A percentile compares a stretch with the other conserved stretches of the same genome.
phyloP scores from a whole-genome alignment of 1,284 basidiomycete species.

The Leccinum ponderosum region DNA sequence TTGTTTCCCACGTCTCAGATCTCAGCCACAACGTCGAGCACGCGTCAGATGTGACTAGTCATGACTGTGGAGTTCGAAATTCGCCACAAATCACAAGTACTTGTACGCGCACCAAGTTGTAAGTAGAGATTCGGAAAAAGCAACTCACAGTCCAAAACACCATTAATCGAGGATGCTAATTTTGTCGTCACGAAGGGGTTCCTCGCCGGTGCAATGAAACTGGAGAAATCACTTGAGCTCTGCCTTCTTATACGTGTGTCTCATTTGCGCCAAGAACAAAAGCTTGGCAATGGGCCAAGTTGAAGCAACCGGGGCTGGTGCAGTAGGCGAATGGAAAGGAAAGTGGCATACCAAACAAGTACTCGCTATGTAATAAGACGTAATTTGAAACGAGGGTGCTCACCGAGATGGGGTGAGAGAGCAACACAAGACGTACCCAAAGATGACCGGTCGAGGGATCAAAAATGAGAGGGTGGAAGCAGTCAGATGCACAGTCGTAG shows the following conservation, averaged over 20 bases:
- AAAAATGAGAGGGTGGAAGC: background rate
- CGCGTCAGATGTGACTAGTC: no score
- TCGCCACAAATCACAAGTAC: no score
- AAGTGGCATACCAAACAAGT: constrained; percentile 52
- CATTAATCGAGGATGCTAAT: constrained; percentile 79
- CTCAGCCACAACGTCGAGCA: no score
- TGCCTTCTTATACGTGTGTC: constrained; percentile 84
- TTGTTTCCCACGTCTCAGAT: no score
- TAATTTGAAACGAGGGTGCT: background rate
- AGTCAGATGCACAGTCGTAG: constrained; percentile 49
- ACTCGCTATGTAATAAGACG: constrained; percentile 44
- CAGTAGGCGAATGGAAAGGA: background rate
- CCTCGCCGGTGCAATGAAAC: constrained; percentile 84
- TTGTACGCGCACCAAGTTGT: no score
- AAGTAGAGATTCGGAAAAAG: no score
- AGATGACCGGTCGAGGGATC: constrained; percentile 55
- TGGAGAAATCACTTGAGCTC: constrained; percentile 93
- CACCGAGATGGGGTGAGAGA: background rate
- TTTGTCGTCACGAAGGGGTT: constrained; percentile 87
- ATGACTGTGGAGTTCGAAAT: no score
- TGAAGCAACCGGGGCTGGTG: constrained; percentile 74
- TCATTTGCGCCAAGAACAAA: constrained; percentile 77
- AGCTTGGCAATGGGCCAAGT: constrained; percentile 79
- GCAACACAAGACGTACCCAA: constrained; percentile 56
- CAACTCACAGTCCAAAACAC: constrained; percentile 61